These are phyloP conservation scores for Ophiostoma pallidulum DNA, from an alignment of 2,329 filamentous ascomycete genomes.

Conservation along the genomic window DNA sequence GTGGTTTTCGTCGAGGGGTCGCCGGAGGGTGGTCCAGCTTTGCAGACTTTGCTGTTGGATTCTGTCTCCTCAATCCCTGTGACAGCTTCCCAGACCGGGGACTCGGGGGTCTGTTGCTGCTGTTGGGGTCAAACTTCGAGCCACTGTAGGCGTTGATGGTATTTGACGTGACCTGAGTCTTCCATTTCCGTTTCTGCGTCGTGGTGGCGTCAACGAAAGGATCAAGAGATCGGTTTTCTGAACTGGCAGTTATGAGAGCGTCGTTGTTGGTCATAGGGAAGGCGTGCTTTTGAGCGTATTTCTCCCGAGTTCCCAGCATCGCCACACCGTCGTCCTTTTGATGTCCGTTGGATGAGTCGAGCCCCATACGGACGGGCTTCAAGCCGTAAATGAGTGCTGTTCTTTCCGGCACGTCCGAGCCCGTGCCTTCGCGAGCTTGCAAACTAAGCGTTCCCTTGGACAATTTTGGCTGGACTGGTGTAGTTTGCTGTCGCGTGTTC, in stretches of 20 bases:
- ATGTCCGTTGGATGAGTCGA: not conserved
- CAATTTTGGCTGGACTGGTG: not conserved
- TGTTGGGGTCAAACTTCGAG: not conserved
- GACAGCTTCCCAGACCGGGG: no score
- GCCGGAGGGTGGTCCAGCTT: not conserved
- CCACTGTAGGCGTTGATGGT: not conserved
- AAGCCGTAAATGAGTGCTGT: not conserved
- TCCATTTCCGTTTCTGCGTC: not conserved
- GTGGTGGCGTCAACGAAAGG: not conserved
- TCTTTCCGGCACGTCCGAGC: not conserved
- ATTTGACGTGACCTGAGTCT: not conserved
- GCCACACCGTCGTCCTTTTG: not conserved
- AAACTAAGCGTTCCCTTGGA: not conserved
- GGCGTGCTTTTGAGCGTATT: not conserved
- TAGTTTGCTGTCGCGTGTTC: constrained; percentile 1
- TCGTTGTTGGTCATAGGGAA: no score
- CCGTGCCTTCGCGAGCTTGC: no score
- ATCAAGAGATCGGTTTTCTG: not conserved
- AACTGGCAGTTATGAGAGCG: not conserved
- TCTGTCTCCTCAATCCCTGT: not conserved
- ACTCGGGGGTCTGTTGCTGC: not conserved
- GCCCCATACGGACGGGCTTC: not conserved
- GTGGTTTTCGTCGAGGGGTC: not conserved
- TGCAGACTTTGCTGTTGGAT: not conserved
- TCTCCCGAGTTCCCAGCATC: not conserved